phyloP scores from a whole-genome alignment of 169 alveolate species.

The Eimeria nieschulzi region DNA sequence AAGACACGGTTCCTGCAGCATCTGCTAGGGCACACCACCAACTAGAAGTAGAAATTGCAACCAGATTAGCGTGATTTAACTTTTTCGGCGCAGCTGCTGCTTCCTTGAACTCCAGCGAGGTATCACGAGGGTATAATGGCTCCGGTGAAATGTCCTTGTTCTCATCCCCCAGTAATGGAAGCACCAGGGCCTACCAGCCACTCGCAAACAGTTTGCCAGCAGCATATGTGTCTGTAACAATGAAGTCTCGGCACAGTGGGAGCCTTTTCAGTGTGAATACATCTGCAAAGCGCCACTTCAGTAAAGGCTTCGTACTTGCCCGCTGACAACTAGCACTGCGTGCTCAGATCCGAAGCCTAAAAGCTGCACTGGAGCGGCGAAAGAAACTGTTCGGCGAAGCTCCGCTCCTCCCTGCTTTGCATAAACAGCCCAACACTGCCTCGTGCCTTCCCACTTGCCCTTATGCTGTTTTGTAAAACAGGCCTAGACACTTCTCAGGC shows the following conservation, averaged over 20 bases:
- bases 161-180: background rate
- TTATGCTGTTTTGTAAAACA: background rate
- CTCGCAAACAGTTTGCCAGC: background rate
- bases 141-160: background rate
- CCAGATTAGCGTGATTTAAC: background rate
- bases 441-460: background rate
- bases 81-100: background rate
- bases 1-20: slow-evolving; percentile 2
- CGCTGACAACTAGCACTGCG: slow-evolving; percentile 5
- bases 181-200: background rate
- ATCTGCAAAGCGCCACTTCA: background rate
- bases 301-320: background rate
- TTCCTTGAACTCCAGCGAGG: background rate
- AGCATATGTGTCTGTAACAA: background rate
- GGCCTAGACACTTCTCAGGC: background rate
- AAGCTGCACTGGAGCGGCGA: slow-evolving; percentile 18
- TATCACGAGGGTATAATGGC: background rate
- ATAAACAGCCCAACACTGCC: background rate
- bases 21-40: slow-evolving; percentile 37
- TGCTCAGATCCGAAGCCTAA: background rate
- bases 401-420: slow-evolving; percentile 6
- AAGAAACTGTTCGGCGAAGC: background rate
- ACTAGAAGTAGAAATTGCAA: background rate
- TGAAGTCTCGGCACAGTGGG: background rate
- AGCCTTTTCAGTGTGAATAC: background rate